Conservation (phyloP, 2,329 filamentous ascomycete species). For the Drechslera avenae region DNA sequence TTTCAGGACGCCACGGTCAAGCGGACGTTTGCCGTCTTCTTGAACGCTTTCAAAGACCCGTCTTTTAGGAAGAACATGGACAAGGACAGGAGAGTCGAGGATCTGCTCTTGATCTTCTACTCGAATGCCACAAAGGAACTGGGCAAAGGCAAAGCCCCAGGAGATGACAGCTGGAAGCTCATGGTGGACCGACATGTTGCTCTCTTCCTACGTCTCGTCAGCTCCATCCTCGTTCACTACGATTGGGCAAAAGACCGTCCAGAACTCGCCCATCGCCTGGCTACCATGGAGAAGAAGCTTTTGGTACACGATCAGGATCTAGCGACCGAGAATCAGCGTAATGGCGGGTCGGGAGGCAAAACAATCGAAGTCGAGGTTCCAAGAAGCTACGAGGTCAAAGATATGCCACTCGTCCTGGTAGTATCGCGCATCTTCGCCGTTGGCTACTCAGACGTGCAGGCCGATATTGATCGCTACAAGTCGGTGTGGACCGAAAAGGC, state of each 20-base stretch:
- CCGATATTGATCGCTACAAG: constrained; percentile 82
- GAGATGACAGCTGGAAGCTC: constrained; percentile 87
- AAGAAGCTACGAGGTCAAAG: constrained; percentile 88
- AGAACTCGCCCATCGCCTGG: constrained; percentile 78
- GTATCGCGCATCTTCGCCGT: constrained; percentile 87
- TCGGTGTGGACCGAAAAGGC: constrained; percentile 88
- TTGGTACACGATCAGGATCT: constrained; percentile 93
- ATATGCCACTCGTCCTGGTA: constrained; percentile 91
- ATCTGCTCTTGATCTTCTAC: constrained; percentile 94
- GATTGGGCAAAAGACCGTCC: constrained; percentile 84
- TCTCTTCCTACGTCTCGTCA: constrained; percentile 87
- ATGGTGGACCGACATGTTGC: constrained; percentile 94
- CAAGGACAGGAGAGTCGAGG: constrained; percentile 90
- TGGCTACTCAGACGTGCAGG: constrained; percentile 78
- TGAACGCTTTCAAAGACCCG: constrained; percentile 89
- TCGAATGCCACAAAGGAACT: constrained; percentile 91
- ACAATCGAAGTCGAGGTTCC: constrained; percentile 83
- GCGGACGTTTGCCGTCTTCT: constrained; percentile 90
- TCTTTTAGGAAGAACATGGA: constrained; percentile 90
- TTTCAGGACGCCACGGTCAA: constrained; percentile 91
- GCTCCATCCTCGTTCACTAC: constrained; percentile 77
- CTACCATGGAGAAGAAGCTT: constrained; percentile 88
- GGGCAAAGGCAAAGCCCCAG: constrained; percentile 73
- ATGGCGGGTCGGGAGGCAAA: constrained; percentile 63
- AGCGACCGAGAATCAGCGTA: constrained; percentile 63